Evolutionary conservation across 2,329 filamentous ascomycete genomes (phyloP).

Genomic region (Claviceps sp.): DNA sequence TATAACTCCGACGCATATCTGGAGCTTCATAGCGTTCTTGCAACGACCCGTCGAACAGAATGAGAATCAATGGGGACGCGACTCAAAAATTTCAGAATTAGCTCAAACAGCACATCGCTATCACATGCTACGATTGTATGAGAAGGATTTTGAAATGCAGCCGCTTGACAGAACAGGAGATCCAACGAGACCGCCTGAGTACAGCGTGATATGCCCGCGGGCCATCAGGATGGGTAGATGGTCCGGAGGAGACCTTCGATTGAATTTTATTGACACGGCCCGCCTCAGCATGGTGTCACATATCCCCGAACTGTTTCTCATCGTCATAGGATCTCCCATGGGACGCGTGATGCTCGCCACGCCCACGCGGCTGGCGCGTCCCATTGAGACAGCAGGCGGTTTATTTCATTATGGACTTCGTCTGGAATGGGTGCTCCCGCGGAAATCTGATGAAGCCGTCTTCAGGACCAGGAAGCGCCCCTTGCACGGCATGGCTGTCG

Average conservation of each 20-base stretch:
- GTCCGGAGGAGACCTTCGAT: conserved; percentile 9
- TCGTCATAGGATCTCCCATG: conserved; percentile 52
- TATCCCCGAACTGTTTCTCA: conserved; percentile 55
- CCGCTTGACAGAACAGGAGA: conserved; percentile 14
- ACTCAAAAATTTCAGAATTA: background rate
- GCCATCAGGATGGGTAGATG: conserved; percentile 16
- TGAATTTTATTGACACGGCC: conserved; percentile 21
- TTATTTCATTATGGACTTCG: conserved; percentile 31
- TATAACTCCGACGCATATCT: conserved; percentile 8
- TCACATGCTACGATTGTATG: conserved; percentile 34
- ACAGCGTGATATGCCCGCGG: conserved; percentile 19
- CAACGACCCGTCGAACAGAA: conserved; percentile 9
- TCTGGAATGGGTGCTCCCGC: conserved; percentile 39
- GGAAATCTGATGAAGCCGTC: conserved; percentile 29
- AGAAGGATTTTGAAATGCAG: conserved; percentile 34
- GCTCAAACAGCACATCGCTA: conserved; percentile 10
- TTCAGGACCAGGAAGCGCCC: conserved; percentile 32
- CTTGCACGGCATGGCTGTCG: conserved; percentile 54
- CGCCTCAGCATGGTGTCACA: conserved; percentile 45
- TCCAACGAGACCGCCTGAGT: conserved; percentile 11
- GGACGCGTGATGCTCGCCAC: conserved; percentile 55
- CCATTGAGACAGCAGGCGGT: conserved; percentile 9
- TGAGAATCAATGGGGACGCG: background rate
- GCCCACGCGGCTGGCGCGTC: conserved; percentile 21
- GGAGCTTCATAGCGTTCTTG: conserved; percentile 12